Percentiles rank a stretch among this genome's conserved stretches.
These are phyloP conservation scores for Nicotiana paniculata DNA, from an alignment of 257 asterid genomes.

Conservation along the genomic window DNA sequence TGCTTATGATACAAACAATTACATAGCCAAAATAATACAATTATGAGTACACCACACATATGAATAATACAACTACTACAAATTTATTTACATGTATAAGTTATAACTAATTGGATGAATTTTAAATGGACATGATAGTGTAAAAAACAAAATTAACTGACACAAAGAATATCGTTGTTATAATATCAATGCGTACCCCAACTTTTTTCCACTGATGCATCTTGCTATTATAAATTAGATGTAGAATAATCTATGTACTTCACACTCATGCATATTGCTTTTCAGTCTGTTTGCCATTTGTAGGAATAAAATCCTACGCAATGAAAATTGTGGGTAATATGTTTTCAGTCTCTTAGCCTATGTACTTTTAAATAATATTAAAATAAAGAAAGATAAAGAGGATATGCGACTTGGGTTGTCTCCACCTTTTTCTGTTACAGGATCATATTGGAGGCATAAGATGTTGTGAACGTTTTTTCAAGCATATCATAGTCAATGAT, in stretches of 20 bases:
- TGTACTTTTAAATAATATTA: not conserved
- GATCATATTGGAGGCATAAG: conserved; percentile 14
- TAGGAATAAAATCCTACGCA: not conserved
- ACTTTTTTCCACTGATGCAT: not conserved
- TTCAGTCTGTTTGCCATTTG: not conserved
- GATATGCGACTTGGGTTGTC: not conserved
- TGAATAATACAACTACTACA: too few species aligned
- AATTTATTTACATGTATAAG: too few species aligned
- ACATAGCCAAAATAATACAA: too few species aligned
- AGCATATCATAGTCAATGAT: too few species aligned
- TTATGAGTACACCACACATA: too few species aligned
- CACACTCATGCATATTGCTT: not conserved
- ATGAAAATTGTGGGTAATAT: not conserved
- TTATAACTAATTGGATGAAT: too few species aligned
- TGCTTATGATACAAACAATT: too few species aligned
- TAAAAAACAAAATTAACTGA: too few species aligned
- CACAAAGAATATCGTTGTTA: not conserved
- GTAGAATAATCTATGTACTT: not conserved
- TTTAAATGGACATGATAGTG: too few species aligned
- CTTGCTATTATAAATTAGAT: not conserved
- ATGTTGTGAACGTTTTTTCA: too few species aligned
- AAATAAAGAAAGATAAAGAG: not conserved
- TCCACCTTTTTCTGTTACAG: conserved; percentile 35
- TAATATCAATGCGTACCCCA: not conserved
- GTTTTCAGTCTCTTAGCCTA: not conserved